Conservation (phyloP, 139 green algal genomes). For the Nannochloris sp. region DNA sequence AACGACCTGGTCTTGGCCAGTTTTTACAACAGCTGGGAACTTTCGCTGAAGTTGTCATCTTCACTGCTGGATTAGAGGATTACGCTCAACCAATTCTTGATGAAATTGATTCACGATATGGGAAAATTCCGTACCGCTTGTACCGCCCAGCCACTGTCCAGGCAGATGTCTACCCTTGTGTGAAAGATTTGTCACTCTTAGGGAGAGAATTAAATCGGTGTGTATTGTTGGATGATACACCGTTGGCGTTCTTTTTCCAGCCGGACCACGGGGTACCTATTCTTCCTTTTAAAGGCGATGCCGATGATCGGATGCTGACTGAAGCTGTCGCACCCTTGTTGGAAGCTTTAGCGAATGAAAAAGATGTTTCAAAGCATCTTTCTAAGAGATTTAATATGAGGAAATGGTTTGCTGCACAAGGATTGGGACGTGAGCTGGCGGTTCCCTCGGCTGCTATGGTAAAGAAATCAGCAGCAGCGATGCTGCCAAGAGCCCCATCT, state of each 20-base stretch:
- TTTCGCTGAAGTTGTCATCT: conserved; percentile 68
- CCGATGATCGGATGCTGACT: conserved; percentile 66
- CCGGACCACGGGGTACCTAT: conserved; percentile 83
- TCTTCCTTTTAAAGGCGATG: conserved; percentile 68
- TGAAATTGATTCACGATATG: conserved; percentile 46
- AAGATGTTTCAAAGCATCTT: conserved; percentile 56
- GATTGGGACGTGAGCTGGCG: background rate
- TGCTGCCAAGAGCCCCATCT: background rate
- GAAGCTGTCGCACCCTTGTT: conserved; percentile 79
- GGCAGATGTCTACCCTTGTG: conserved; percentile 62
- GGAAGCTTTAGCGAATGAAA: conserved; percentile 30
- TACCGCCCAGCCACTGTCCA: conserved; percentile 41
- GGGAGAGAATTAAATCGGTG: conserved; percentile 56
- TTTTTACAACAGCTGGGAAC: conserved; percentile 49
- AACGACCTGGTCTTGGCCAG: conserved; percentile 65
- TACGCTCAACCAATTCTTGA: conserved; percentile 78
- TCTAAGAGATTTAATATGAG: conserved; percentile 71
- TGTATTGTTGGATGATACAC: conserved; percentile 87
- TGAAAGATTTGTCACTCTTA: conserved; percentile 79
- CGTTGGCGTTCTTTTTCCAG: conserved; percentile 78
- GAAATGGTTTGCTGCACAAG: conserved; percentile 38
- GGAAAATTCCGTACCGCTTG: conserved; percentile 16
- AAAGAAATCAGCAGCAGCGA: background rate
- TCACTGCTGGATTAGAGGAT: conserved; percentile 82
- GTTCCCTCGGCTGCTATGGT: background rate